A percentile compares a stretch with the other conserved stretches of the same genome.
Conservation (phyloP, 2,329 filamentous ascomycete genomes). For the Epichloe bromicola region DNA sequence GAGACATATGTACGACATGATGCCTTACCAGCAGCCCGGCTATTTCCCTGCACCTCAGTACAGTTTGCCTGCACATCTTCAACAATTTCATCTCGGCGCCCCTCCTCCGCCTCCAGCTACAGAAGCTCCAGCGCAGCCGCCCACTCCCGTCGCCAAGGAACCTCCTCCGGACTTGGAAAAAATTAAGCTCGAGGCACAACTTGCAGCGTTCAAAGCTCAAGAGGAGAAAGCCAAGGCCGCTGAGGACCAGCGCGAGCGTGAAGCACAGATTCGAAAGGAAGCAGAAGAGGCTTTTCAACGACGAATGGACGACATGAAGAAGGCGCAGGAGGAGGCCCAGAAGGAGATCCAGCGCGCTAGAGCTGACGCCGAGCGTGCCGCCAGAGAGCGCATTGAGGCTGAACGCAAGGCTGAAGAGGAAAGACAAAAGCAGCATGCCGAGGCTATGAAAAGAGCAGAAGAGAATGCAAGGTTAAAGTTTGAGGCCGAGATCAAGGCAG, state of each 20-base stretch:
- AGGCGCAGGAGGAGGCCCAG: slow-evolving; percentile 31
- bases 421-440: slow-evolving; percentile 22
- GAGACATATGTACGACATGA: slow-evolving; percentile 33
- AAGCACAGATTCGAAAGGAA: slow-evolving; percentile 32
- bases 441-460: slow-evolving; percentile 23
- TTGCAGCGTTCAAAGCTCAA: slow-evolving; percentile 36
- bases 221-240: slow-evolving; percentile 32
- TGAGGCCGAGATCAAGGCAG: slow-evolving; percentile 28
- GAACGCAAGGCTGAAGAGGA: slow-evolving; percentile 34
- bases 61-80: slow-evolving; percentile 15
- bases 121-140: slow-evolving; percentile 21
- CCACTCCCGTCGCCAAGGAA: slow-evolving; percentile 27
- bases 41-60: slow-evolving; percentile 8
- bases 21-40: slow-evolving; percentile 30
- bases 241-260: slow-evolving; percentile 29
- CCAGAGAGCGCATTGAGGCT: slow-evolving; percentile 31
- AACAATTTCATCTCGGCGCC: slow-evolving; percentile 26
- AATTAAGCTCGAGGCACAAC: slow-evolving; percentile 46
- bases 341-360: slow-evolving; percentile 35
- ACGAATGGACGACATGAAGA: slow-evolving; percentile 27
- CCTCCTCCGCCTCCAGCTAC: slow-evolving; percentile 26
- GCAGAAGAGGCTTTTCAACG: slow-evolving; percentile 30
- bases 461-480: slow-evolving; percentile 24
- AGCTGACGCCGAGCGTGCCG: slow-evolving; percentile 31
- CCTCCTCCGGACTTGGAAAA: slow-evolving; percentile 38